Base-by-base conservation (phyloP, 2,329 filamentous ascomycete genomes). In the Colletotrichum tropicale region DNA sequence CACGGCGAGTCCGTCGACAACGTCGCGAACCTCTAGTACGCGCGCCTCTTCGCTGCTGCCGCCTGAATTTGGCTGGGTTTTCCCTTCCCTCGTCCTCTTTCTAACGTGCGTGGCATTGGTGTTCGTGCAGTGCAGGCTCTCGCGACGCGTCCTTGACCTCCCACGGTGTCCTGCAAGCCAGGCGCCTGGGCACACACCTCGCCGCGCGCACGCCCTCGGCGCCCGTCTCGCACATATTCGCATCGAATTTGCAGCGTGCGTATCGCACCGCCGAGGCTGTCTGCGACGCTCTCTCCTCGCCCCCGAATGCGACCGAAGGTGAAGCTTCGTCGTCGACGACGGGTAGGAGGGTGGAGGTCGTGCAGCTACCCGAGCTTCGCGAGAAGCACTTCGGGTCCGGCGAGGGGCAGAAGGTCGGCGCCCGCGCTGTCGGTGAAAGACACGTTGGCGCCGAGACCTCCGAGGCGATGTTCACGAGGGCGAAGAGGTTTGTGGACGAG, bases 1-100 rank as follows among this genome's bases (percentile, higher is more conserved):
- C 96, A 98, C 88, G 96, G 93, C 81, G 96, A 98, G 86, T 96
- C 95, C 18, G 94, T 98, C 78, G 94, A 98, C 85, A 98, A 98
- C 83, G 93, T 97, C 74, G 94, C 93, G 55, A 91, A 93, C 70
- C 85, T 95, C 75, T 96, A 94, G 93, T 95, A 88, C 80, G 90
- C 26, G 8, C 26, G 8, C 43, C 26, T 61, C 7, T 43, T 32
- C 34, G 21, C 61, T 36, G 18, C 60, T 34, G 30, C 10, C 55
- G 43, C 43, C 43, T 52, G 43, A 60, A 16, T 55, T 66, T 77
- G 55, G 68, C 32, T 62, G 13, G 65, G 52, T 30, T 28, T 58
- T 34, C 65, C 30, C 38, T 61, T 60, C 66, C 24, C 58, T 52
- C 10, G 43, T 52, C 43, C 56, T 64, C 66, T 28, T 71, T 62